Conservation (phyloP, 2,329 filamentous ascomycete species). For the Dactylellina parvicollis region DNA sequence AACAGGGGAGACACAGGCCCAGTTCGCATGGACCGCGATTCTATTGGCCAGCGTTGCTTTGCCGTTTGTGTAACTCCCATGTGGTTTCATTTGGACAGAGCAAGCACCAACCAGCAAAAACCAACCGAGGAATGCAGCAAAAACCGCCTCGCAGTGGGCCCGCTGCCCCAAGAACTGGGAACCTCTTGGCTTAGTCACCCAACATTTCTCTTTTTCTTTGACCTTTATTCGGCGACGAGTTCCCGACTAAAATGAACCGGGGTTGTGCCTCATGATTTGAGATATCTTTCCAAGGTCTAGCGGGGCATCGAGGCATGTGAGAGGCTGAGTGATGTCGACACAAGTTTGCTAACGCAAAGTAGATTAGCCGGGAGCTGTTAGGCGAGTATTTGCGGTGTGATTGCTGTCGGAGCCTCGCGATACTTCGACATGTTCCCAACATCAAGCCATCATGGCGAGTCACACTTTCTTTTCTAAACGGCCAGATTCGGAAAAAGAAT, state of each 20-base stretch:
- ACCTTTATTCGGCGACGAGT: slow-evolving; percentile 40
- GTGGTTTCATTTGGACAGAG: slow-evolving; percentile 33
- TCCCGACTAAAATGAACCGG: slow-evolving; percentile 32
- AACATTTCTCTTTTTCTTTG: neutral
- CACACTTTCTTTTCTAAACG: slow-evolving; percentile 14
- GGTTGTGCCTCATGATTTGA: slow-evolving; percentile 50
- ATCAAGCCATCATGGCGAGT: slow-evolving; percentile 27
- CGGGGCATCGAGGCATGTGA: slow-evolving; percentile 26
- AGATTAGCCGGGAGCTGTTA: slow-evolving; percentile 17
- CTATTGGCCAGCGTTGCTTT: slow-evolving; percentile 43
- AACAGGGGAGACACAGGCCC: slow-evolving; percentile 21
- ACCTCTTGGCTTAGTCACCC: slow-evolving; percentile 40
- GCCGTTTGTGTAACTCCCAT: slow-evolving; percentile 51
- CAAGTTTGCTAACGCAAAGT: slow-evolving; percentile 7
- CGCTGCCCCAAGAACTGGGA: neutral
- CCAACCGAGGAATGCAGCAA: slow-evolving; percentile 20
- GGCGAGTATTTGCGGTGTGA: slow-evolving; percentile 4
- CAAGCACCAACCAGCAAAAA: slow-evolving; percentile 4
- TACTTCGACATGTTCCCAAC: neutral
- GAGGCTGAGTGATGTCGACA: slow-evolving; percentile 52
- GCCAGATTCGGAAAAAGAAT: slow-evolving; percentile 35
- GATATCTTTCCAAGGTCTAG: slow-evolving; percentile 34
- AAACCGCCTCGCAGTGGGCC: slow-evolving; percentile 14
- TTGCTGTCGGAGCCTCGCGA: slow-evolving; percentile 30
- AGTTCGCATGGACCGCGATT: slow-evolving; percentile 5